Evolutionary conservation across 768 basidiomycete genomes (phyloP).

Genomic region (Psilocybe cubensis): DNA sequence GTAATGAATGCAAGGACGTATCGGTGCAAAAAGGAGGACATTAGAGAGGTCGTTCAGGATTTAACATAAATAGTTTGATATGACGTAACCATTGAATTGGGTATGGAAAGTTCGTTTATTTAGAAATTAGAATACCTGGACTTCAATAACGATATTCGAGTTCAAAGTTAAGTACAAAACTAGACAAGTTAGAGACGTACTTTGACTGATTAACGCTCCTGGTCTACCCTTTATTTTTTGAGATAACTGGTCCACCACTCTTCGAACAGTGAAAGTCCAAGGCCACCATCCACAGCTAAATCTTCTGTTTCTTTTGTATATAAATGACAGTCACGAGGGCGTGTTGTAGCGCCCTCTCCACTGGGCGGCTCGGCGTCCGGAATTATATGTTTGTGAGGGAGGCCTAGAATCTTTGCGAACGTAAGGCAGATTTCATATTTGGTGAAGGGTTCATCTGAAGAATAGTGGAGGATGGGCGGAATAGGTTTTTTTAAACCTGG

Average conservation of each 20-base stretch:
- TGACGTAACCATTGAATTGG: neutral
- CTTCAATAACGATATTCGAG: too few species aligned
- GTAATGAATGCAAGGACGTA: neutral
- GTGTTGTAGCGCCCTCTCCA: constrained; percentile 64
- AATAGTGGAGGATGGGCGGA: constrained; percentile 85
- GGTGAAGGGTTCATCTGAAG: constrained; percentile 79
- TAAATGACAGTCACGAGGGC: constrained; percentile 83
- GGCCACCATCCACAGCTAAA: constrained; percentile 59
- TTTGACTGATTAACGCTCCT: neutral
- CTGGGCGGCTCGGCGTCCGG: constrained; percentile 72
- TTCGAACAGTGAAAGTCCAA: constrained; percentile 72
- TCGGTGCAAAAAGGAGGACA: neutral
- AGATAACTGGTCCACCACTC: constrained; percentile 80
- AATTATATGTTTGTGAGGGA: constrained; percentile 76
- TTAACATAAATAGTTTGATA: neutral
- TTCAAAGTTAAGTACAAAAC: too few species aligned
- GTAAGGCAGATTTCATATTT: constrained; percentile 93
- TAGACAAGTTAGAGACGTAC: neutral
- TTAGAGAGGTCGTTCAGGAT: neutral
- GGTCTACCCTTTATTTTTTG: constrained; percentile 17
- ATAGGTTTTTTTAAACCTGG: constrained; percentile 44
- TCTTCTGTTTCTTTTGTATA: constrained; percentile 77
- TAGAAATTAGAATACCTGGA: too few species aligned
- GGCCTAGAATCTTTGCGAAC: constrained; percentile 69
- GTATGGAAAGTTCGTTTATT: too few species aligned